Conservation (phyloP, 129 eudicot species). For the Ambrosia trifida region DNA sequence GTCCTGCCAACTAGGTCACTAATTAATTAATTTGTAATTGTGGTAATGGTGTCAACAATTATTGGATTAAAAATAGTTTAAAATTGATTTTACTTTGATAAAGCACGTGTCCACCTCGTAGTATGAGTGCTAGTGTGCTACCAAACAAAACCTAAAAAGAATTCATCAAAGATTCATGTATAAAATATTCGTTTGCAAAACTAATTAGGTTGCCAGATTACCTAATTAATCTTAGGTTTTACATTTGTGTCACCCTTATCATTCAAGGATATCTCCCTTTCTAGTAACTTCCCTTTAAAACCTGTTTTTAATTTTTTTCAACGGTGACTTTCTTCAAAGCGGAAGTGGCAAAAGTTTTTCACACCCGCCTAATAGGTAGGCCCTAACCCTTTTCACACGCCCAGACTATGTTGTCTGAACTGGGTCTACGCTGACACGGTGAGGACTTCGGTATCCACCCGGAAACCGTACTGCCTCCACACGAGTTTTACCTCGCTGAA, state of each 20-base stretch:
- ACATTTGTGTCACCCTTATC: conserved; percentile 1
- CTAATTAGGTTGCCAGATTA: conserved; percentile 45
- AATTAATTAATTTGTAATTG: conserved; percentile 21
- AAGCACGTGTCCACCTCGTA: conserved; percentile 59
- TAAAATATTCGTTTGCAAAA: conserved; percentile 22
- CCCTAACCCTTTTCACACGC: no score
- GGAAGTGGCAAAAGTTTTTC: no score
- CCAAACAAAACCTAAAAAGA: conserved; percentile 60
- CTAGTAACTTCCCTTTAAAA: neutral
- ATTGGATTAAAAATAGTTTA: conserved; percentile 27
- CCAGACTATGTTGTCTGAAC: no score
- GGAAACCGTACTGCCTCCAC: no score
- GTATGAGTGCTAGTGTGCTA: conserved; percentile 47
- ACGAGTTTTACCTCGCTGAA: no score
- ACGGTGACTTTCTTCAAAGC: no score
- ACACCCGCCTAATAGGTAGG: no score
- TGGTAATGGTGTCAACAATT: conserved; percentile 48
- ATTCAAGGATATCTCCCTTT: neutral
- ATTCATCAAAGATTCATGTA: conserved; percentile 22
- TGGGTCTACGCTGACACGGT: no score
- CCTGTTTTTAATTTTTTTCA: no score
- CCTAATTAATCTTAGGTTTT: conserved; percentile 21
- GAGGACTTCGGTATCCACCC: no score
- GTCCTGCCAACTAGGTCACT: conserved; percentile 38
- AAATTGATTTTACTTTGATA: conserved; percentile 35